Conservation (phyloP, 225 moss, liverwort and hornwort genomes). For the Pleurozium schreberi region DNA sequence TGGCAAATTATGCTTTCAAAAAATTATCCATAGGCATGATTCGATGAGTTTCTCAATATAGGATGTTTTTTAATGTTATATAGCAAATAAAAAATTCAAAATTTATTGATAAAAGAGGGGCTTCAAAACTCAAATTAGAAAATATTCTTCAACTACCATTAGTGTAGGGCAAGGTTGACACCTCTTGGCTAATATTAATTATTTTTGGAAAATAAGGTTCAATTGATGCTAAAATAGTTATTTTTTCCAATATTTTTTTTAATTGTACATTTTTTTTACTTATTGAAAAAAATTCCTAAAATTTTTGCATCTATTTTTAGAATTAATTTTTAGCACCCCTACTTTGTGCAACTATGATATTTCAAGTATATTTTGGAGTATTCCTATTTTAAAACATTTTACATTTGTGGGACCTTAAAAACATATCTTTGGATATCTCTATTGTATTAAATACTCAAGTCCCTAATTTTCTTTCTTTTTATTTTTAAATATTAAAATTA, state of each 20-base stretch:
- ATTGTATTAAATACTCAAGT: neutral
- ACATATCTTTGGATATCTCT: too few species aligned
- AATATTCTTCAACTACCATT: neutral
- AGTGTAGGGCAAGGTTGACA: neutral
- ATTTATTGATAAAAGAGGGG: neutral
- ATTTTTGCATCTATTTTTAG: neutral
- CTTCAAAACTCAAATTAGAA: neutral
- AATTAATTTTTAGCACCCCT: rapidly evolving
- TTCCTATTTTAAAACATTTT: too few species aligned
- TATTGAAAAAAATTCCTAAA: neutral
- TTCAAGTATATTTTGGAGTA: neutral
- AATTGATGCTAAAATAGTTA: neutral
- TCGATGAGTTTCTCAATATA: neutral
- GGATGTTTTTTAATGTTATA: neutral
- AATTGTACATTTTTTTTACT: rapidly evolving
- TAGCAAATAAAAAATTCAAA: neutral
- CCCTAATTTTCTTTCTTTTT: neutral
- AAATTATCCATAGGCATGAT: neutral
- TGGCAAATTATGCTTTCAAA: neutral
- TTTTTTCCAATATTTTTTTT: neutral
- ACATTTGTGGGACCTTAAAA: rapidly evolving
- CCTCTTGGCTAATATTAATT: neutral
- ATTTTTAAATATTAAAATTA: neutral
- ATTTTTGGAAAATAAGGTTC: neutral
- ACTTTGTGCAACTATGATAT: rapidly evolving